Evolutionary conservation across 75 land plant genomes (phyloP), one percentile per base, ranked within the genome.

Genomic region (Pinus taeda): DNA sequence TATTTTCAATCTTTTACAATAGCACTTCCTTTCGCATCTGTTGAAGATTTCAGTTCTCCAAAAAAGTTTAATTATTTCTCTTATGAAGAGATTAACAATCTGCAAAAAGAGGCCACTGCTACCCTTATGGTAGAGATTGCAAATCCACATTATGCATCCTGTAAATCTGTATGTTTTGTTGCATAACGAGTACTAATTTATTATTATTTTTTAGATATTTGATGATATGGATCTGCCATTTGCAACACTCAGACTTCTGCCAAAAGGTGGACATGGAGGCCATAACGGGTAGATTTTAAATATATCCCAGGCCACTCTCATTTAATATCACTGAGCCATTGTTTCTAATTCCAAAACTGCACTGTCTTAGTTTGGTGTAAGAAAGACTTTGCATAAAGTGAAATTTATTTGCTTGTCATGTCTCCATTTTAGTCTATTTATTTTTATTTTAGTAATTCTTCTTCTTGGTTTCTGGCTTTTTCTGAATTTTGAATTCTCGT

Each of bases 261-360:
- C 99, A 6, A 97, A 97, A 74, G 99, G 99, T 80, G 99, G 99
- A 60, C 99, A 94, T 88, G 99, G 99, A 69, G 99, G 99, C 66
- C 99, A 97, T 62, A 97, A 97, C 81, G 99, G 99, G 99, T 97
- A 86, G n/a, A 39, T 60, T 6, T 36, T 15, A 57, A 37, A 24
- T 60, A 18, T 66, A 24, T 74, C 53, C 20, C 20, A 49, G 55
- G 12, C 9, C 12, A 21, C 45, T 49, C 63, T 36, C 22, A 36
- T 63, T 57, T 78, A 49, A 67, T 21, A 24, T 21, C 49, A 20
- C 72, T 42, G 53, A 17, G 0, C 4, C 53, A 42, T 69, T 26
- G 36, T 42, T 26, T 69, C 49, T 69, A 21, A 20, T 69, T 42
- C 6, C 3, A n/a, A 67, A 69, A 42, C n/a, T 69, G 72, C 21